These are phyloP conservation scores for Podospora pseudocomata DNA, from an alignment of 495 filamentous ascomycete genomes.

Conservation along the genomic window DNA sequence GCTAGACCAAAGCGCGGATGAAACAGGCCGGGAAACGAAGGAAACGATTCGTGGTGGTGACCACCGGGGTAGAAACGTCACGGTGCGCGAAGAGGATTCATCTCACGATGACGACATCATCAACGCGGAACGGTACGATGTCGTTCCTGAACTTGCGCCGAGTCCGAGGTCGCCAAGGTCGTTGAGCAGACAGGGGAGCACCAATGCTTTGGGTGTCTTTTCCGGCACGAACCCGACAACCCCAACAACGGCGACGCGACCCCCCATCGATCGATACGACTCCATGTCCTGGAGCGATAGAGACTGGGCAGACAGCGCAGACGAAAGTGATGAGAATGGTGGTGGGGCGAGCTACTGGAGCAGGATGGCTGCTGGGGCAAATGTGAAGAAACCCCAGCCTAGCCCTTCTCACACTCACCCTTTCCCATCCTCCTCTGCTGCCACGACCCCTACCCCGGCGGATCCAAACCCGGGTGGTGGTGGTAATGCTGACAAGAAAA, in stretches of 20 bases:
- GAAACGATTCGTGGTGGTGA: conserved; percentile 11
- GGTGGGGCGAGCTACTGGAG: conserved; percentile 23
- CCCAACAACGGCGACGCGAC: conserved; percentile 25
- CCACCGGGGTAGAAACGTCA: conserved; percentile 2
- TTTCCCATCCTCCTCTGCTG: background rate
- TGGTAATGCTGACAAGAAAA: conserved; percentile 14
- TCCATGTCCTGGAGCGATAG: conserved; percentile 53
- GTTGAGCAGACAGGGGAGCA: background rate
- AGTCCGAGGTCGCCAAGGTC: background rate
- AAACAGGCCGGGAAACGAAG: conserved; percentile 39
- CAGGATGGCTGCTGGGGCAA: conserved; percentile 8
- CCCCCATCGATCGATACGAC: conserved; percentile 33
- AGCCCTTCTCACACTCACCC: background rate
- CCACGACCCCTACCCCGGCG: background rate
- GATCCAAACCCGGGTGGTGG: background rate
- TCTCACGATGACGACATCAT: conserved; percentile 23
- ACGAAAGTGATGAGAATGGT: conserved; percentile 42
- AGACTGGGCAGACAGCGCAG: conserved; percentile 49
- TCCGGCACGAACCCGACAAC: conserved; percentile 2
- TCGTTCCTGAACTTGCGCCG: conserved; percentile 12
- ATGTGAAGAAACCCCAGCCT: background rate
- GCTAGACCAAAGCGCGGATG: conserved; percentile 32
- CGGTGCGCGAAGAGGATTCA: conserved; percentile 17
- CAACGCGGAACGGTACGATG: conserved; percentile 6
- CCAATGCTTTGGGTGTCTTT: conserved; percentile 13